Base-by-base conservation (phyloP, 2,329 filamentous ascomycete genomes). In the Beauveria australis region DNA sequence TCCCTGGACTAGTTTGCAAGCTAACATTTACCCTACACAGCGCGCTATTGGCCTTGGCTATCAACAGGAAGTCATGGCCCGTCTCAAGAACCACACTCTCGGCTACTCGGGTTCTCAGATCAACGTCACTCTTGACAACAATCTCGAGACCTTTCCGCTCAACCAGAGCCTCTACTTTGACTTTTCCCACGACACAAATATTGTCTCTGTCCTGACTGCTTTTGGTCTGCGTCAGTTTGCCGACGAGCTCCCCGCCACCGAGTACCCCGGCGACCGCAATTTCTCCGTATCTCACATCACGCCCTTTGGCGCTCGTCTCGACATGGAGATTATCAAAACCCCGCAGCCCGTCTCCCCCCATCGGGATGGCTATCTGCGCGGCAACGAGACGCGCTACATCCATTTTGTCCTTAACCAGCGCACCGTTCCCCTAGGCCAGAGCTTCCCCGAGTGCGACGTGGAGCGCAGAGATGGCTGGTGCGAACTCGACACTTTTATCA, bases 161-260 rank as follows among this genome's bases (percentile, higher is more conserved):
- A 83, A 91, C 68, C 89, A 92, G 69, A 81, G 77, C 24, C 77
- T 92, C 18, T 91, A 91, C 71, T 82, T 92, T 54, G 89, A 92
- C 75, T 92, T 92, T 71, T 86, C 83, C 18, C 89, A 92, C 71
- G 89, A 92, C 72, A 88, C 86, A 37, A 89, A 89, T 69, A 89
- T 90, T 62, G 78, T 87, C 66, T 81, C 81, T 28, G 82, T 91
- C 64, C 75, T 92, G 4, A 85, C 87, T 0, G 89, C 89, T 0
- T 89, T 92, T 63, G 88, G 88, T 1, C 77, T 92, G 52, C 83
- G 75, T 3, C 89, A 92, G 68, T 91, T 92, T 68, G 76, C 79
- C 1, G 76, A 81, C 22, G 74, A 81, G 16, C 76, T 91, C 3
- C 83, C 85, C 0, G 75, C 80, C 1, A 76, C 78, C 12, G 71